Evolutionary conservation across 331 rosid species (phyloP), one percentile per base, ranked within the genome.

Genomic region (Quercus tomentella): DNA sequence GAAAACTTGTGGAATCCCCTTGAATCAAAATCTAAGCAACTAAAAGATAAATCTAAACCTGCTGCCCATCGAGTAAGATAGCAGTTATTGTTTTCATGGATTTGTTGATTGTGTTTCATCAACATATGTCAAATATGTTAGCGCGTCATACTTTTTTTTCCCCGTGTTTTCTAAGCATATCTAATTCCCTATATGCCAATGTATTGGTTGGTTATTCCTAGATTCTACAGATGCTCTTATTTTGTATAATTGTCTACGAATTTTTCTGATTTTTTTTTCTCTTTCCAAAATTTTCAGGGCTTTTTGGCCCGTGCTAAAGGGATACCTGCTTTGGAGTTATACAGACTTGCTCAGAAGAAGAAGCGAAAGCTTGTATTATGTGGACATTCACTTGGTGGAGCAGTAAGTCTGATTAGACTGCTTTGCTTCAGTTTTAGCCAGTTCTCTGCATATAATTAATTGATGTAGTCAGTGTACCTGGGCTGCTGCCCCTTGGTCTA

Each of bases 341-440:
- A 96, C 71, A 89, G 94, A 80, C 94, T 96, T 85, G 99, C 99
- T 79, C 97, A 91, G 82, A 95, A 96, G 93, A 96, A 90, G 88
- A 93, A 93, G 74, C 84, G 96, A 30, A 96, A 93, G 78, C 98
- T 96, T 83, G 98, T 93, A 66, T 81, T 96, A 76, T 93, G 98
- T 76, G 99, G 99, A 37, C 99, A 96, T 87, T 96, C 99, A 75
- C 99, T 96, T 72, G 98, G 99, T 75, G 99, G 99, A 88, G 99
- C 98, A 30, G 99, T 96, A 84, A 86, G 98, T 87, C 73, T 78
- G 66, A 75, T 68, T 82, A 62, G 72, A 72, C 28, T 54, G 73
- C 55, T 33, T 69, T 77, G 73, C 56, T 83, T 78, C 4, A 43
- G n/a, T 21, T 14, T 78, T 28, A 22, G 49, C 51, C 68, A 35